Evolutionary conservation across 1,284 basidiomycete genomes (phyloP).

Genomic region (Phaffia rhodozyma): DNA sequence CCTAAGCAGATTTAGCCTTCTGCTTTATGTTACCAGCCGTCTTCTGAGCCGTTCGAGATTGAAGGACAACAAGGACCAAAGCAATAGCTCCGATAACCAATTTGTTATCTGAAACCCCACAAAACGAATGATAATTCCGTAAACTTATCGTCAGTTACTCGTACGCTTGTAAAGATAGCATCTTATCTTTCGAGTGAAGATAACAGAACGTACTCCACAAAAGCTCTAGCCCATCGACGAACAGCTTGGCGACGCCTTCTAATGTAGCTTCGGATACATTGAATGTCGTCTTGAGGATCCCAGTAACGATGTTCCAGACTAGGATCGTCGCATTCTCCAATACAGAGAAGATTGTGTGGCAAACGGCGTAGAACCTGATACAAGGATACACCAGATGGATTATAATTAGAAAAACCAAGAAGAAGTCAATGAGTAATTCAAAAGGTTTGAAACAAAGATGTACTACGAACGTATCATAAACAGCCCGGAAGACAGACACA

Average conservation of each 20-base stretch:
- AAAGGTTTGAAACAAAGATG: too few relatives aligned
- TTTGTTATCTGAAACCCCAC: slow-evolving; percentile 2
- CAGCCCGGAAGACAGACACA: not conserved
- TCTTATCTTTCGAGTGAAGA: not conserved
- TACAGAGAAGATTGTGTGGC: slow-evolving; percentile 6
- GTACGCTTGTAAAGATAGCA: too few relatives aligned
- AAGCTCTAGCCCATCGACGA: not conserved
- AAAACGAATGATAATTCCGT: not conserved
- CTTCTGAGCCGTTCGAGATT: too few relatives aligned
- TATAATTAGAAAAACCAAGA: too few relatives aligned
- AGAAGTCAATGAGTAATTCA: too few relatives aligned
- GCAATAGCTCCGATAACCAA: not conserved
- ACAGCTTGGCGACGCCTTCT: slow-evolving; percentile 10
- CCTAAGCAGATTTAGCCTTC: too few relatives aligned
- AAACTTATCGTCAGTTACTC: too few relatives aligned
- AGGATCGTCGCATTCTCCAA: not conserved
- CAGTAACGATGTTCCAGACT: slow-evolving; percentile 1
- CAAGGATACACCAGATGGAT: not conserved
- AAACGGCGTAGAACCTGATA: slow-evolving; percentile 6
- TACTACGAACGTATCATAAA: not conserved
- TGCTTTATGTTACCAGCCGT: too few relatives aligned
- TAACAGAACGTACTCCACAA: slow-evolving; percentile 9
- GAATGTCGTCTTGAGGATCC: slow-evolving; percentile 13
- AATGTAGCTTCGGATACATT: slow-evolving; percentile 9
- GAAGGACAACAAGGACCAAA: not conserved